A percentile compares a stretch with the other conserved stretches of the same genome.
Evolutionary conservation across 2,329 filamentous ascomycete species (phyloP).

Genomic region (Thielaviopsis populi): DNA sequence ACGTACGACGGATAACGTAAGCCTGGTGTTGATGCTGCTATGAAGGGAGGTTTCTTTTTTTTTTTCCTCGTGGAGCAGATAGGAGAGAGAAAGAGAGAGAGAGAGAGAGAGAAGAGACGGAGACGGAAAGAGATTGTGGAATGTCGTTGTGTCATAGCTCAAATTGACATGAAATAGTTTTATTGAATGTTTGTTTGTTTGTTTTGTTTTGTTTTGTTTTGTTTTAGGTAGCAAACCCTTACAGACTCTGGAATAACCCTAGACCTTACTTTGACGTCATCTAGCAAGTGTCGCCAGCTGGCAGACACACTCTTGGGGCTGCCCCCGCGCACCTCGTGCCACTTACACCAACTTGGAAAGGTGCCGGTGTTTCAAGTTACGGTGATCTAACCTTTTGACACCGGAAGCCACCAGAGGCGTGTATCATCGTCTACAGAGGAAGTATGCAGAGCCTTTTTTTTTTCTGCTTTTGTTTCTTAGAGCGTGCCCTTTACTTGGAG

Average conservation of each 20-base stretch:
- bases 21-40: too few relatives aligned
- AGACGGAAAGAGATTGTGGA: background rate
- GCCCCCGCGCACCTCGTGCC: background rate
- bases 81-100: too few relatives aligned
- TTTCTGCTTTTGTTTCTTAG: too few relatives aligned
- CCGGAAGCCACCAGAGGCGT: background rate
- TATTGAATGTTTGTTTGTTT: too few relatives aligned
- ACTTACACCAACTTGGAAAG: background rate
- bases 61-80: too few relatives aligned
- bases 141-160: too few relatives aligned
- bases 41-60: too few relatives aligned
- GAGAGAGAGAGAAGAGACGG: too few relatives aligned
- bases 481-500: too few relatives aligned
- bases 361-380: background rate
- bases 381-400: conserved; percentile 2
- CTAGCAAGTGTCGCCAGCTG: background rate
- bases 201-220: background rate
- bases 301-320: too few relatives aligned
- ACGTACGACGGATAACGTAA: background rate
- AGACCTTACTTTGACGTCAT: background rate
- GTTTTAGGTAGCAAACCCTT: background rate
- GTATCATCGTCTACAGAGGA: background rate
- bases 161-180: too few relatives aligned
- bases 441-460: background rate
- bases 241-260: background rate